phyloP scores from a whole-genome alignment of 1,139 yeast species.

The Protomyces lactucae-debilis region DNA sequence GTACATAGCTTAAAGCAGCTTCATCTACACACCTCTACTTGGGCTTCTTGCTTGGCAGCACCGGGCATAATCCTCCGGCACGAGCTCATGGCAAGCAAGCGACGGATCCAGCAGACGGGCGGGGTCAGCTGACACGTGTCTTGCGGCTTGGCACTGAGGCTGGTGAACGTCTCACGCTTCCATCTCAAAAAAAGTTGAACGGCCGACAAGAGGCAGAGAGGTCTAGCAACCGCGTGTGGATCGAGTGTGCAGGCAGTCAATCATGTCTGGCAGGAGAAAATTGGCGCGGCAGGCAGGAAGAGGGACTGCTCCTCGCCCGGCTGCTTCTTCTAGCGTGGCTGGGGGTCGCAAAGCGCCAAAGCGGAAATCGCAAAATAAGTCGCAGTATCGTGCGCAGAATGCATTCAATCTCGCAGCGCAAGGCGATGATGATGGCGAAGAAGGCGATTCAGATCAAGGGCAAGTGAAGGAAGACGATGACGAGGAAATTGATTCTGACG shows the following conservation, averaged over 20 bases:
- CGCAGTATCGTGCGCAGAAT: conserved; percentile 12
- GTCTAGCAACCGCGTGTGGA: no score
- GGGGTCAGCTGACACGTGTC: no score
- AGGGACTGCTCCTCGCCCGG: neutral
- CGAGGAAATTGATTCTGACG: conserved; percentile 33
- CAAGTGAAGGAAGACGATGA: conserved; percentile 29
- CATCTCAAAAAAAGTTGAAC: no score
- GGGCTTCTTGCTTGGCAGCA: no score
- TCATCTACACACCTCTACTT: no score
- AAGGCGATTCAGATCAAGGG: conserved; percentile 5
- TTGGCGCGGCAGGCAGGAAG: neutral
- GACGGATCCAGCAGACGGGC: no score
- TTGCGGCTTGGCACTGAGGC: no score
- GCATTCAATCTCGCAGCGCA: conserved; percentile 10
- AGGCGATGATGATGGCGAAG: conserved; percentile 1
- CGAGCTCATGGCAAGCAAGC: no score
- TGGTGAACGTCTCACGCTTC: no score
- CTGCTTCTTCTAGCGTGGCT: neutral
- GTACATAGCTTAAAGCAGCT: no score
- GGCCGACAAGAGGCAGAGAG: no score
- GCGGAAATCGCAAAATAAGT: neutral
- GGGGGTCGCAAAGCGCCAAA: neutral
- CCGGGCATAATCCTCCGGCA: no score
- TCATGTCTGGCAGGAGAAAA: neutral
- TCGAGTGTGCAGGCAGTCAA: neutral